Evolutionary conservation across 495 filamentous ascomycete genomes (phyloP).

Genomic region (Hyaloscypha finlandica): DNA sequence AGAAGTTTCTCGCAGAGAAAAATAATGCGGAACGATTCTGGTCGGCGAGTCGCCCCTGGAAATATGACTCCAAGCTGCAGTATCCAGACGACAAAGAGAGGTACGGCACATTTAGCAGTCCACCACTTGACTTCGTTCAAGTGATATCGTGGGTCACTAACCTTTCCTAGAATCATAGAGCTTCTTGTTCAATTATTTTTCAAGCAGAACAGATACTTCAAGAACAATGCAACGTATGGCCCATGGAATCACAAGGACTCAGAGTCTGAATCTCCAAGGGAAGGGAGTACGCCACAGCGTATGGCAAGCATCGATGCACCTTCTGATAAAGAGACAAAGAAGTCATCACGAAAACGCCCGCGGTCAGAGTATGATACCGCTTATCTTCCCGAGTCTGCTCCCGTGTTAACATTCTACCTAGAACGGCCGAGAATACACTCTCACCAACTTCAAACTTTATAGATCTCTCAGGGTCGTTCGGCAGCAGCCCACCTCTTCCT

Average conservation of each 20-base stretch:
- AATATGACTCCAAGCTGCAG: not conserved
- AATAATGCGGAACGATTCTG: not conserved
- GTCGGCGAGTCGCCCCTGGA: not conserved
- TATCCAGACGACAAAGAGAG: not conserved
- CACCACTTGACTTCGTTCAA: not conserved
- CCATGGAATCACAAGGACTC: not conserved
- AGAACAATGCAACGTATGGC: not conserved
- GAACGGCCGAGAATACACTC: not conserved
- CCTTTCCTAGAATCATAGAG: not conserved
- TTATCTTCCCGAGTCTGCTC: not conserved
- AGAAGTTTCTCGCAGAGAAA: not conserved
- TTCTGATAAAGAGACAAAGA: not conserved
- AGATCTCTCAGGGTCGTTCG: not conserved
- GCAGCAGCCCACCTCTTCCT: not conserved
- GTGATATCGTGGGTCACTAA: not conserved
- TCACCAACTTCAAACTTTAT: not conserved
- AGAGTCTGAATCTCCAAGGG: not conserved
- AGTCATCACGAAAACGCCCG: not conserved
- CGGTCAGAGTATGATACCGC: not conserved
- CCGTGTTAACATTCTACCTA: not conserved
- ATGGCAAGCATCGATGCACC: not conserved
- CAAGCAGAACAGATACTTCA: not conserved
- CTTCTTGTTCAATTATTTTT: not conserved
- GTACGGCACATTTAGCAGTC: not conserved
- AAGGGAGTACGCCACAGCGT: not conserved